A percentile compares a stretch with the other conserved stretches of the same genome.
Evolutionary conservation across 371 early-diverging fungal genomes (phyloP).

Genomic region (Actinomucor elegans): DNA sequence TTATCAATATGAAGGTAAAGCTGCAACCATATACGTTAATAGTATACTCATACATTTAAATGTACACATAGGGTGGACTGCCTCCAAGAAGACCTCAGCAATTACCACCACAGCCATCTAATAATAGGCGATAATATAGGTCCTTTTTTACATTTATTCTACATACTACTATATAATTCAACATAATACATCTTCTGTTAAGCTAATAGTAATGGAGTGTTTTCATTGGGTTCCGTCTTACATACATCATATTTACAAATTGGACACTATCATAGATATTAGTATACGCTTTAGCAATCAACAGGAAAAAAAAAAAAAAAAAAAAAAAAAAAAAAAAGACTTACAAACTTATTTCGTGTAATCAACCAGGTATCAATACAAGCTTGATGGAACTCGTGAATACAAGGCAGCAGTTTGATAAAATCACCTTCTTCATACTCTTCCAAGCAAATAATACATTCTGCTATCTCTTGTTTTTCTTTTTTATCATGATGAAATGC

Average conservation of each 20-base stretch:
- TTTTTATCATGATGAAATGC: slow-evolving; percentile 1
- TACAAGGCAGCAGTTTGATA: slow-evolving; percentile 84
- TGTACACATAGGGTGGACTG: slow-evolving; percentile 21
- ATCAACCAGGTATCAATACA: slow-evolving; percentile 94
- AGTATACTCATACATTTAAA: too few relatives aligned
- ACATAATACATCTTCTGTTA: neutral
- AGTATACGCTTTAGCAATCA: neutral
- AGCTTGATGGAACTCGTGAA: slow-evolving; percentile 88
- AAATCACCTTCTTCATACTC: slow-evolving; percentile 85
- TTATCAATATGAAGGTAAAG: slow-evolving; percentile 23
- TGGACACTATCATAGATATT: slow-evolving; percentile 4
- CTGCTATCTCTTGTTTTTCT: slow-evolving; percentile 59
- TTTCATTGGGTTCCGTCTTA: slow-evolving; percentile 1
- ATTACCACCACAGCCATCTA: too few relatives aligned
- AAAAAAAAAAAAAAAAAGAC: slow-evolving; percentile 17
- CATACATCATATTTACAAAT: slow-evolving; percentile 14
- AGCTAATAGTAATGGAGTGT: slow-evolving; percentile 5
- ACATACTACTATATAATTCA: too few relatives aligned
- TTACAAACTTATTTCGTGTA: slow-evolving; percentile 76
- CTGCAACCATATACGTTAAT: too few relatives aligned
- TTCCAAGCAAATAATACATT: slow-evolving; percentile 95
- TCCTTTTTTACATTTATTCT: too few relatives aligned
- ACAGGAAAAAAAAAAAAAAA: too few relatives aligned
- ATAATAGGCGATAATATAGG: too few relatives aligned
- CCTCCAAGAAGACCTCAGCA: slow-evolving; percentile 16